Conservation (phyloP, 148 eudicot genomes). For the Amaranthus hypochondriacus region DNA sequence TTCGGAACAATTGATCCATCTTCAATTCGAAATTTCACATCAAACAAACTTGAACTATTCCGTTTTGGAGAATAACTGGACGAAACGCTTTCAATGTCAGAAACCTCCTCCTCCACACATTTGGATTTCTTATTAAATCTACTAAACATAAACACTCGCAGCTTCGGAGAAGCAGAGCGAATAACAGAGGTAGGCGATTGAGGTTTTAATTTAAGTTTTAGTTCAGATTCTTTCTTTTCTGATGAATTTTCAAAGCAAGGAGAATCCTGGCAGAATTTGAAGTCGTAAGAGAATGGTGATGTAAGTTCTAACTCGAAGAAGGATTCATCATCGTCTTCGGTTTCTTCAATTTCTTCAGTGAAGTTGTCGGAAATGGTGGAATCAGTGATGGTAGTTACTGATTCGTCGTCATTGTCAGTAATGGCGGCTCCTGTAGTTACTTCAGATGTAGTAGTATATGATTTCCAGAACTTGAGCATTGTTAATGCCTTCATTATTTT, state of each 20-base stretch:
- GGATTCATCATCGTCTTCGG: constrained; percentile 52
- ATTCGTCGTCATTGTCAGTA: constrained; percentile 9
- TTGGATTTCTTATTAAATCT: constrained; percentile 22
- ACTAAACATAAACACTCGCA: constrained; percentile 35
- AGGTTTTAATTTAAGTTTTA: constrained; percentile 24
- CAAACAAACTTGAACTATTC: constrained; percentile 16
- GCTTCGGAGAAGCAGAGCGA: constrained; percentile 35
- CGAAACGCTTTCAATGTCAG: constrained; percentile 18
- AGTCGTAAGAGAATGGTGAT: constrained; percentile 21
- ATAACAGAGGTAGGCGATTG: constrained; percentile 39
- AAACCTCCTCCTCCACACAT: constrained; percentile 11
- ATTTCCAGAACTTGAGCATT: constrained; percentile 65
- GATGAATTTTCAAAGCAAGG: not conserved
- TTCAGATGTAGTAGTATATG: constrained; percentile 16
- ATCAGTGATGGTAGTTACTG: constrained; percentile 10
- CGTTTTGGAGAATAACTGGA: constrained; percentile 16
- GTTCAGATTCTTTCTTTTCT: constrained; percentile 3
- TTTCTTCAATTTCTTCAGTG: not conserved
- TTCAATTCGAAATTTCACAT: constrained; percentile 34
- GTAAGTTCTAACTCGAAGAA: constrained; percentile 69
- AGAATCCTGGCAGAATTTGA: constrained; percentile 3
- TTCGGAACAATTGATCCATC: constrained; percentile 31
- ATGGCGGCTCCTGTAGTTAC: constrained; percentile 23
- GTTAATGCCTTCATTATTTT: constrained; percentile 43
- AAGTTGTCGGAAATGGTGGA: constrained; percentile 22